Conservation (phyloP, 1,284 basidiomycete genomes). For the Puccinia novopanici region DNA sequence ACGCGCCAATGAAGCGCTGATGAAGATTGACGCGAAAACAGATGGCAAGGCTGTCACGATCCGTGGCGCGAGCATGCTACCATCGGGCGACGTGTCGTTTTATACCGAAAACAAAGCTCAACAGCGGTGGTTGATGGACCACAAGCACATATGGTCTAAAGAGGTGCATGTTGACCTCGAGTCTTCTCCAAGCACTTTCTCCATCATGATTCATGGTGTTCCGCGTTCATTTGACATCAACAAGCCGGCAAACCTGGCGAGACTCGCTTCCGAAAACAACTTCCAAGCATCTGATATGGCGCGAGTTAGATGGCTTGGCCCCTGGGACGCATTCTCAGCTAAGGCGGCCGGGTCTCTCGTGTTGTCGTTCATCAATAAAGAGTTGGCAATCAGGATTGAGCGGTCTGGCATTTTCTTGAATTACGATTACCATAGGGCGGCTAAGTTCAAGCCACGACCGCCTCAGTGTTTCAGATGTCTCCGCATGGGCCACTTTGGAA, state of each 20-base stretch:
- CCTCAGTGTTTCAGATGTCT: constrained; percentile 33
- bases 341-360: neutral
- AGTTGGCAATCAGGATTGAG: neutral
- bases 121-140: too few species aligned
- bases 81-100: neutral
- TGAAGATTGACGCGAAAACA: too few species aligned
- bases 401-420: constrained; percentile 9
- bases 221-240: too few species aligned
- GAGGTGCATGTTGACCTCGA: too few species aligned
- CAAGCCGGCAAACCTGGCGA: neutral
- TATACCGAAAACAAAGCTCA: neutral
- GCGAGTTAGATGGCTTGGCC: constrained; percentile 1
- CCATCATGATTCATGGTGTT: too few species aligned
- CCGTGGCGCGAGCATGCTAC: neutral
- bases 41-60: neutral
- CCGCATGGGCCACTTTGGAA: constrained; percentile 10
- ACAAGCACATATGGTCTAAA: too few species aligned
- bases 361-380: constrained; percentile 7
- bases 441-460: too few species aligned
- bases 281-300: constrained; percentile 8
- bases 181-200: too few species aligned
- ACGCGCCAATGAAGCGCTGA: too few species aligned
- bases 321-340: neutral
- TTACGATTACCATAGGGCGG: too few species aligned
- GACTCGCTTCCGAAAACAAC: neutral